Base-by-base conservation (phyloP, 1,284 basidiomycete genomes). In the Rhodotorula sp. region DNA sequence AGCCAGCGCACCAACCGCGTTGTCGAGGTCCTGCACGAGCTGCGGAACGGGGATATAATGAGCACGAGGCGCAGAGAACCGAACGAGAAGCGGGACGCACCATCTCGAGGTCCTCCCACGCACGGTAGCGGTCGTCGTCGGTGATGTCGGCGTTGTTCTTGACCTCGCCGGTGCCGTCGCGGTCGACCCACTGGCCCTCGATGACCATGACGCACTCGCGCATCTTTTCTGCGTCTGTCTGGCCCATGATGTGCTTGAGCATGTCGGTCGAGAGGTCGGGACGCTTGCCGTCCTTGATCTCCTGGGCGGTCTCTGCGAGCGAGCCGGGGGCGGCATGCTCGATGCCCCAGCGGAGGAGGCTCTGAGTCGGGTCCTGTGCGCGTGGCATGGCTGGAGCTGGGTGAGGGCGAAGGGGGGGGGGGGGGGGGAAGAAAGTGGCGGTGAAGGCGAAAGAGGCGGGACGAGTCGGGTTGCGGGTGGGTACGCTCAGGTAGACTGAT, bases 61-160 rank as follows among this genome's bases (percentile, higher is more conserved):
- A 9, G 34, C 25, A 61, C 5, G 76, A 60, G 51, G 46, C 64
- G 64, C 29, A 13, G n/a, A 27, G 48, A 37, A 55, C 37, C 37
- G 34, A n/a, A 39, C 29, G 59, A 34, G 41, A 27, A 19, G 41
- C n/a, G 6, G 46, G 5, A 50, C 83, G 74, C 67, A 92, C 92
- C 94, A 98, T 94, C 83, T 99, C 97, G 66, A 98, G 86, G 81
- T 98, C 88, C 83, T 99, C 96, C 77, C 98, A 84, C 0, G 96
- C 94, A 29, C 86, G 84, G 61, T 93, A 83, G 51, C 56, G 83
- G 41, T 88, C 87, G 56, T 90, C 89, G 69, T 90, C 87, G n/a
- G 83, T 82, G 56, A 84, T 84, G 22, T 80, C 83, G 48, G 84
- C 82, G 80, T 94, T 89, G 25, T 87, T 79, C 3, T 91, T 91